Percentiles rank a stretch among this genome's conserved stretches.
These are phyloP conservation scores for Nadsonia starkeyi-henricii DNA, from an alignment of 1,139 yeast species.

Conservation along the genomic window DNA sequence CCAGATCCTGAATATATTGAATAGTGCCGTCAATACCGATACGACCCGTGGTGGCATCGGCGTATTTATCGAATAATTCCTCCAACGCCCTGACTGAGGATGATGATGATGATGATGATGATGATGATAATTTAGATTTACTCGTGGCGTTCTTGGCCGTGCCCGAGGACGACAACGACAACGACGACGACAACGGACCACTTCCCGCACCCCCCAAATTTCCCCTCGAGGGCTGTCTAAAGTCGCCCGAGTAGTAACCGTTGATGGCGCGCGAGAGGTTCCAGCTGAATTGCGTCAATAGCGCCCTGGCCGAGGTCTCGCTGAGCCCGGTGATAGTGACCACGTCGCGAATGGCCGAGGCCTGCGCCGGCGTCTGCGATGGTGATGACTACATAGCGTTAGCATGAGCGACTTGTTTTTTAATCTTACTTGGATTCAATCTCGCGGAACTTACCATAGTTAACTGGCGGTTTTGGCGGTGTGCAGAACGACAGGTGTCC, in stretches of 20 bases:
- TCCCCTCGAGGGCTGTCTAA: too few relatives aligned
- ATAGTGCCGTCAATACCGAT: conserved; percentile 71
- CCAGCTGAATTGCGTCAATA: conserved; percentile 7
- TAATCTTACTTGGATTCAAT: conserved; percentile 6
- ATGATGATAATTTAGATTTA: too few relatives aligned
- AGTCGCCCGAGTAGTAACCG: conserved; percentile 3
- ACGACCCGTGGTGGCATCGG: conserved; percentile 15
- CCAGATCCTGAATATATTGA: conserved; percentile 47
- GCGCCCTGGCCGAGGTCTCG: conserved; percentile 1
- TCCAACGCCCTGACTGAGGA: too few relatives aligned
- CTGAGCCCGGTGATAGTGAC: conserved; percentile 5
- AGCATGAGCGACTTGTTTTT: background rate
- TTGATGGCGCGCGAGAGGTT: conserved; percentile 7
- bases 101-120: too few relatives aligned
- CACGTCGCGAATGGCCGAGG: background rate
- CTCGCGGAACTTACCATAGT: too few relatives aligned
- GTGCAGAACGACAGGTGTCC: too few relatives aligned
- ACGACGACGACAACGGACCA: too few relatives aligned
- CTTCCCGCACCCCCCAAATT: too few relatives aligned
- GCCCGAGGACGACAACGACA: too few relatives aligned
- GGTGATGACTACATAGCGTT: too few relatives aligned
- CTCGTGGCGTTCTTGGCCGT: too few relatives aligned
- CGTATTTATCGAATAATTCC: conserved; percentile 12
- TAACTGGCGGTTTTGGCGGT: too few relatives aligned
- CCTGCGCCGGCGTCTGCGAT: background rate